phyloP scores from a whole-genome alignment of 1,284 basidiomycete species.

The Marasmius fiardii region DNA sequence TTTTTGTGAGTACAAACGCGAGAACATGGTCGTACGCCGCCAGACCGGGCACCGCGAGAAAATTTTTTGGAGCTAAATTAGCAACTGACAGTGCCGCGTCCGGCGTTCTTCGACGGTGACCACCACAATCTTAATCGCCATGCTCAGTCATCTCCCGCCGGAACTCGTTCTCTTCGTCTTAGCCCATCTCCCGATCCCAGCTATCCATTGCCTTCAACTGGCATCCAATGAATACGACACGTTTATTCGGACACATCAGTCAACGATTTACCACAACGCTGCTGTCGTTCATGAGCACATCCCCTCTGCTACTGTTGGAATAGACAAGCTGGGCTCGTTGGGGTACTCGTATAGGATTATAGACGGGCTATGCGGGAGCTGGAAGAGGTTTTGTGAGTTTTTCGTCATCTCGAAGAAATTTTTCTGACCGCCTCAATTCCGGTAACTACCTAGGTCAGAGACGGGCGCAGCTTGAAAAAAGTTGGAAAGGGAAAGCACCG shows the following conservation, averaged over 20 bases:
- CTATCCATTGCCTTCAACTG: conserved; percentile 30
- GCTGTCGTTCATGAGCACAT: conserved; percentile 48
- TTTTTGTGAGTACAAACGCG: no score
- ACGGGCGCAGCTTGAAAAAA: conserved; percentile 41
- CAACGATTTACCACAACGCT: conserved; percentile 47
- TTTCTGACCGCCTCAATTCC: conserved; percentile 11
- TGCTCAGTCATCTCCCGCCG: conserved; percentile 41
- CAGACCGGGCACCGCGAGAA: no score
- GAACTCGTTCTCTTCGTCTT: conserved; percentile 47
- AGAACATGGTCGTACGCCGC: no score
- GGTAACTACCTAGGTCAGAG: conserved; percentile 35
- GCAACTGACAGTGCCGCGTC: no score
- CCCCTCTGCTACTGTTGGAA: conserved; percentile 21
- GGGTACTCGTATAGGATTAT: conserved; percentile 28
- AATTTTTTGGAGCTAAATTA: no score
- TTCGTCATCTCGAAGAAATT: background rate
- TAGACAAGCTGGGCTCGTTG: conserved; percentile 27
- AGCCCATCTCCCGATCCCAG: conserved; percentile 41
- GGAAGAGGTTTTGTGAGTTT: conserved; percentile 60
- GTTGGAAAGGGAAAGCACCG: conserved; percentile 53
- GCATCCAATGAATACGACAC: conserved; percentile 41
- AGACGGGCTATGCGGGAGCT: conserved; percentile 30
- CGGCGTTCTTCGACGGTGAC: no score
- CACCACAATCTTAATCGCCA: conserved; percentile 16
- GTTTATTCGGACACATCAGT: conserved; percentile 44